Percentiles rank a stretch among this genome's conserved stretches.
Conservation (phyloP, 2,329 filamentous ascomycete species). For the Pestalotiopsis fici region DNA sequence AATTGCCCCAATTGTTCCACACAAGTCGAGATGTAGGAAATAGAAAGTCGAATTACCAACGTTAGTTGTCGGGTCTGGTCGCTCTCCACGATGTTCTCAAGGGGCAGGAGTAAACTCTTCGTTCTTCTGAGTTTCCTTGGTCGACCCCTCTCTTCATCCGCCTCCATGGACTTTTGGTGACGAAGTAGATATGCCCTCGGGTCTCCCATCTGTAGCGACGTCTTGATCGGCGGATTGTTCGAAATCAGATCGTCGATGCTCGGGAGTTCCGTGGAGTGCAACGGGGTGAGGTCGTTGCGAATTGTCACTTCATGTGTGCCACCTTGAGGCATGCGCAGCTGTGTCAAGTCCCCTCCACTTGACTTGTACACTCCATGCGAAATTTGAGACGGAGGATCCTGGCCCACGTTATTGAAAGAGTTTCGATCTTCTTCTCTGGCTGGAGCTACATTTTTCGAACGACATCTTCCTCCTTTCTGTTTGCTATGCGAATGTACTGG, state of each 20-base stretch:
- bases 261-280: slow-evolving; percentile 11
- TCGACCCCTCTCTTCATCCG: slow-evolving; percentile 13
- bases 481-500: not conserved
- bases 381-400: not conserved
- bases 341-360: not conserved
- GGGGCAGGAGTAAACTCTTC: slow-evolving; percentile 29
- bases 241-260: slow-evolving; percentile 7
- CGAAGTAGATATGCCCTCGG: slow-evolving; percentile 32
- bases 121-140: slow-evolving; percentile 23
- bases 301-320: not conserved
- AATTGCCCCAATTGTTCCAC: slow-evolving; percentile 15
- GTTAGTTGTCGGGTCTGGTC: slow-evolving; percentile 19
- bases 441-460: not conserved
- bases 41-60: slow-evolving; percentile 8
- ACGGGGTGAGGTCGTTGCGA: slow-evolving; percentile 9
- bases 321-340: not conserved
- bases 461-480: not conserved
- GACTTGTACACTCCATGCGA: not conserved
- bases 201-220: slow-evolving; percentile 24
- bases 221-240: slow-evolving; percentile 25
- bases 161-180: slow-evolving; percentile 29
- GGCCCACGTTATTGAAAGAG: not conserved
- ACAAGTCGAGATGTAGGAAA: slow-evolving; percentile 12
- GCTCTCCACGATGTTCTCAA: slow-evolving; percentile 24
- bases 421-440: not conserved